phyloP scores from a whole-genome alignment of 352 stramenopile species.

The Plasmopara viticola region DNA sequence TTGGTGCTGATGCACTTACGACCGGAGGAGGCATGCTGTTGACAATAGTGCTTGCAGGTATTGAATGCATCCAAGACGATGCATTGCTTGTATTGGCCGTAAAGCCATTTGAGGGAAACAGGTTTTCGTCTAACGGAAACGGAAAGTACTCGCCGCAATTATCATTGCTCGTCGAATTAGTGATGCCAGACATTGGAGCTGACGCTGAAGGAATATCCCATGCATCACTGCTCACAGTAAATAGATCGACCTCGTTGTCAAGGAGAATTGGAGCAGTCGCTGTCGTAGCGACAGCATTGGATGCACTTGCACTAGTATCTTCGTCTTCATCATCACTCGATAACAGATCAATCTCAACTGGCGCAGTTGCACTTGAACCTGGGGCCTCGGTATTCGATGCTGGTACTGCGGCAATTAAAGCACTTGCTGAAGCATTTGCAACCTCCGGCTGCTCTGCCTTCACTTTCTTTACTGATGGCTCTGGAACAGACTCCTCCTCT shows the following conservation, averaged over 20 bases:
- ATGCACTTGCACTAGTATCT: slow-evolving; percentile 4
- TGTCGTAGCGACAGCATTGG: slow-evolving; percentile 4
- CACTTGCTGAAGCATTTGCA: slow-evolving; percentile 3
- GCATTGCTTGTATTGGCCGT: slow-evolving; percentile 13
- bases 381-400: slow-evolving; percentile 4
- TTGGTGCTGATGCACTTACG: slow-evolving; percentile 7
- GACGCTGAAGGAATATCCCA: slow-evolving; percentile 40
- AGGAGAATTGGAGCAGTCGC: slow-evolving; percentile 31
- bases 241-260: slow-evolving; percentile 55
- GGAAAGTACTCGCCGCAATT: slow-evolving; percentile 41
- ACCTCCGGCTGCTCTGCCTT: slow-evolving; percentile 41
- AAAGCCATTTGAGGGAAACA: slow-evolving; percentile 26
- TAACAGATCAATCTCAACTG: slow-evolving; percentile 71
- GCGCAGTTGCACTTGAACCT: slow-evolving; percentile 26
- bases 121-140: slow-evolving; percentile 54
- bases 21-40: slow-evolving; percentile 19
- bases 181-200: slow-evolving; percentile 9
- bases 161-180: slow-evolving; percentile 21
- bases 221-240: slow-evolving; percentile 58
- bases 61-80: slow-evolving; percentile 27
- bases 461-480: slow-evolving; percentile 44
- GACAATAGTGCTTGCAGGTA: slow-evolving; percentile 30
- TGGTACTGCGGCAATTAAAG: slow-evolving; percentile 9
- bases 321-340: slow-evolving; percentile 62
- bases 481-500: slow-evolving; percentile 35